A percentile compares a stretch with the other conserved stretches of the same genome.
These are phyloP conservation scores for Pseudogymnoascus sp. DNA, from an alignment of 2,329 filamentous ascomycete genomes.

Conservation along the genomic window DNA sequence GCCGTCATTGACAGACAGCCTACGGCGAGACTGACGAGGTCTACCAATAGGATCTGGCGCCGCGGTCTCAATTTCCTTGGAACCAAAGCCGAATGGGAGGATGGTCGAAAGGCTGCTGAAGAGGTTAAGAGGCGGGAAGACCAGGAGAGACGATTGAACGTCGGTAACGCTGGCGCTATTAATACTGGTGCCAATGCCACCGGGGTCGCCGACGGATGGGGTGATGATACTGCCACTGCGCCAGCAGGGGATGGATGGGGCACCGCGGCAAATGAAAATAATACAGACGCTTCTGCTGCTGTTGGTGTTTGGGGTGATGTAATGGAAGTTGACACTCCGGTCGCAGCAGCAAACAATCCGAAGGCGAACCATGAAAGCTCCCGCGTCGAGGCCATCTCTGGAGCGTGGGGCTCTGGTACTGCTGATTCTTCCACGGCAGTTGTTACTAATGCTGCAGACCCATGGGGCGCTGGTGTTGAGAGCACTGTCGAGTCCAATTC, in stretches of 20 bases:
- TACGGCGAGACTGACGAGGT: background rate
- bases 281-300: background rate
- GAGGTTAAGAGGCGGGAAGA: background rate
- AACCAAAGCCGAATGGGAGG: background rate
- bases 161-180: background rate
- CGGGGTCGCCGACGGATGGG: background rate
- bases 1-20: background rate
- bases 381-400: background rate
- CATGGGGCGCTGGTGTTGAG: background rate
- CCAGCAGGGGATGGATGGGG: background rate
- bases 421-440: background rate
- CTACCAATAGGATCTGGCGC: background rate
- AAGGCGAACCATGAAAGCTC: background rate
- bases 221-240: background rate
- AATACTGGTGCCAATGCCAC: background rate
- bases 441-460: background rate
- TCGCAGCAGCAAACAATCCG: background rate
- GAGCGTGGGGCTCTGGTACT: background rate
- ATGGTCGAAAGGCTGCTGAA: background rate
- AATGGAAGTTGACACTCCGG: background rate
- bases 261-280: background rate
- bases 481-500: background rate
- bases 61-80: background rate
- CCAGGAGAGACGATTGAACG: background rate
- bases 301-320: background rate